phyloP scores from a whole-genome alignment of 208 protist genomes.

The Porcisia hertigi region DNA sequence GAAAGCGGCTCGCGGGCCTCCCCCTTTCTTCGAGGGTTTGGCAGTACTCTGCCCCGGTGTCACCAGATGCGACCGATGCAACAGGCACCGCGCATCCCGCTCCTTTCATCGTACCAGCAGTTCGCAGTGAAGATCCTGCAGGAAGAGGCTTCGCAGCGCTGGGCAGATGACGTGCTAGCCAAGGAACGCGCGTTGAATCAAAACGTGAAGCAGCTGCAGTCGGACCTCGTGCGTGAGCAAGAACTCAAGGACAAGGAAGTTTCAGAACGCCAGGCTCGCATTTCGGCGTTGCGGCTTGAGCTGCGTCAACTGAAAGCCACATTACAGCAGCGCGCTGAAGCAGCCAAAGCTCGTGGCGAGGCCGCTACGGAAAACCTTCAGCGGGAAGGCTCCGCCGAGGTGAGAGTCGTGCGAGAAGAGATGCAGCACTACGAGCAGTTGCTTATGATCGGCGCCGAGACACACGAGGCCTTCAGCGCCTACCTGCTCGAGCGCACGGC shows the following conservation, averaged over 20 bases:
- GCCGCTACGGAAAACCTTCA: conserved; percentile 71
- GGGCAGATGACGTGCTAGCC: conserved; percentile 85
- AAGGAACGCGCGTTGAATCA: conserved; percentile 91
- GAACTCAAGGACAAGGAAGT: conserved; percentile 82
- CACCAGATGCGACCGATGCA: conserved; percentile 24
- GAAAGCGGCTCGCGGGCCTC: conserved; percentile 27
- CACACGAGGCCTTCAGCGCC: conserved; percentile 60
- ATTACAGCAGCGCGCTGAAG: conserved; percentile 75
- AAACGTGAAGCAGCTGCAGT: conserved; percentile 93
- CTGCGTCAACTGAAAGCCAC: conserved; percentile 67
- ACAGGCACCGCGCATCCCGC: conserved; percentile 60
- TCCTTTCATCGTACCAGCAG: conserved; percentile 63
- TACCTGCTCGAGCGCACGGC: conserved; percentile 72
- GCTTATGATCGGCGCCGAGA: conserved; percentile 50
- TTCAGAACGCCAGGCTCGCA: conserved; percentile 55
- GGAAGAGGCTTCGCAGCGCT: conserved; percentile 85
- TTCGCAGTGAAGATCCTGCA: conserved; percentile 86
- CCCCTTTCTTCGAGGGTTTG: conserved; percentile 52
- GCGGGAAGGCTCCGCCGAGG: conserved; percentile 51
- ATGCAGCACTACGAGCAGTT: conserved; percentile 36
- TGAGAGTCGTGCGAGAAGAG: conserved; percentile 44
- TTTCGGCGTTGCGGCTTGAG: conserved; percentile 62
- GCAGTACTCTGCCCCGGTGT: conserved; percentile 67
- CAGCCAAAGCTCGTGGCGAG: conserved; percentile 59
- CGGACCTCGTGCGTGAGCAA: conserved; percentile 77